phyloP scores from a whole-genome alignment of 257 asterid genomes.

The Osmanthus fragrans region DNA sequence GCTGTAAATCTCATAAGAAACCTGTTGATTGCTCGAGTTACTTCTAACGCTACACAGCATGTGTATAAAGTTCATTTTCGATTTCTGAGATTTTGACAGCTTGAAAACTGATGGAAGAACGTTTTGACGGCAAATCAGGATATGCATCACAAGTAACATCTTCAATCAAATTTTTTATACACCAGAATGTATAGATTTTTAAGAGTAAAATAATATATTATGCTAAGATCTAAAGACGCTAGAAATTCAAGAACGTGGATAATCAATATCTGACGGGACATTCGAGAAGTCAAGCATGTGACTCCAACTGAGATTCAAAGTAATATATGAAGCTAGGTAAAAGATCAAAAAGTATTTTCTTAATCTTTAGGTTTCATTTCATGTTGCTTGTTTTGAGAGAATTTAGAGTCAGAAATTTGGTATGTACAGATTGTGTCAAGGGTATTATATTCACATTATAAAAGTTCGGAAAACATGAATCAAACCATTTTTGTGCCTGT shows the following conservation, averaged over 20 bases:
- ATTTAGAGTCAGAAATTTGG: too few species aligned
- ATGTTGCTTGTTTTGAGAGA: too few species aligned
- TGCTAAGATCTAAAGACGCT: not conserved
- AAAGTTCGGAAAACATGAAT: not conserved
- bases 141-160: not conserved
- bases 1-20: conserved; percentile 79
- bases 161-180: not conserved
- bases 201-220: not conserved
- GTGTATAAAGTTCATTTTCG: not conserved
- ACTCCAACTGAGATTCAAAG: too few species aligned
- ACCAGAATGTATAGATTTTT: not conserved
- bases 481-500: conserved; percentile 95
- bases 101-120: not conserved
- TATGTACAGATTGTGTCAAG: not conserved
- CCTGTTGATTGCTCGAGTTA: conserved; percentile 43
- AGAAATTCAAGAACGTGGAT: too few species aligned
- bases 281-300: too few species aligned
- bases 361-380: too few species aligned
- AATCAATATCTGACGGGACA: too few species aligned
- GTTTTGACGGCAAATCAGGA: not conserved
- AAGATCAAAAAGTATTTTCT: too few species aligned
- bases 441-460: not conserved
- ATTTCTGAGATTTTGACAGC: not conserved
- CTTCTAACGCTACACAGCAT: not conserved
- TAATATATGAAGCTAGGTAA: too few species aligned